Base-by-base conservation (phyloP, 108 stramenopile species). In the Nannochloropsis gaditana region DNA sequence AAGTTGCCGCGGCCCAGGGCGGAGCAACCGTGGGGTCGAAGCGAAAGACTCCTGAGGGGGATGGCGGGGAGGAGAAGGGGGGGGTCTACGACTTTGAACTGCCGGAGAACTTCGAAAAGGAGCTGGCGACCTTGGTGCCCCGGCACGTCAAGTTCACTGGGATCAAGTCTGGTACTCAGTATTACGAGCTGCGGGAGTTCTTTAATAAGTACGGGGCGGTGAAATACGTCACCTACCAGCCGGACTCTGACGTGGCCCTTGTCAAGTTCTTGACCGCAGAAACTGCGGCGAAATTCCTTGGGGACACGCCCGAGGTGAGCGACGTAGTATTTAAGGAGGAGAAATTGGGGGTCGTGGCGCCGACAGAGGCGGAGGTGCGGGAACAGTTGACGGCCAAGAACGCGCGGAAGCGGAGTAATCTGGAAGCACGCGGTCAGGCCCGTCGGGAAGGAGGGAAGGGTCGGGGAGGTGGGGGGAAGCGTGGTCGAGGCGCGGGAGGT, bases 321-420 rank as follows among this genome's bases (percentile, higher is more conserved):
- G 59, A 73, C 2, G 59, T 73, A n/a, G 59, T 73, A 2, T 73
- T 73, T 0, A 73, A 73, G 59, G 59, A 73, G 59, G 59, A 73
- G 59, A 73, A 73, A n/a, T n/a, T 73, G 19, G 59, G 15, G 59
- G 59, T n/a, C 2, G 59, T n/a, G 59, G 59, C 59, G n/a, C 59
- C 59, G 59, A 73, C 59, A n/a, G 59, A 73, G 59, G 59, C 15
- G n/a, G 59, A 73, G 59, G 59, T 73, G 3, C 59, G 59, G 15
- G 59, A 73, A n/a, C 59, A 73, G 59, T 73, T 73, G n/a, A 15
- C n/a, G 8, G 59, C 59, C n/a, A 73, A 73, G 59, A 73, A 73
- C n/a, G 59, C 59, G 15, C 59, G 59, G 59, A 73, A 73, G n/a
- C 15, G 59, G 59, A 73, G 59, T 73, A 73, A 73, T n/a, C n/a